phyloP scores from a whole-genome alignment of 768 basidiomycete genomes.

The Suillus fuscotomentosus region DNA sequence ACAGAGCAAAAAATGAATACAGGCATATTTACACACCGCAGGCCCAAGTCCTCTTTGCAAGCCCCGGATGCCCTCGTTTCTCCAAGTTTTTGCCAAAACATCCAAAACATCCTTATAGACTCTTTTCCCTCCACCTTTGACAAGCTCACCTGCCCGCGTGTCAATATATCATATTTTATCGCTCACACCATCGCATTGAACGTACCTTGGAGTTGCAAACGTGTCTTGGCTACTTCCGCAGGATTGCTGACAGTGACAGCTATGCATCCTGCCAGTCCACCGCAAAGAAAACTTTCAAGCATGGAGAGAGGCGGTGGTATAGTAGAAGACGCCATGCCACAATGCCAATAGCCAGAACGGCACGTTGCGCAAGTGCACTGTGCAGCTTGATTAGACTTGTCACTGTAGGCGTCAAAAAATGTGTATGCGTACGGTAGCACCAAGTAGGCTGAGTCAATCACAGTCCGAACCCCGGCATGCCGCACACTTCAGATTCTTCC shows the following conservation, averaged over 20 bases:
- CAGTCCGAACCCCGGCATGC: neutral
- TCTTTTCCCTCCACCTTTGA: constrained; percentile 63
- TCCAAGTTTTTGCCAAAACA: constrained; percentile 84
- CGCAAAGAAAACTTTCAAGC: constrained; percentile 81
- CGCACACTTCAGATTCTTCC: neutral
- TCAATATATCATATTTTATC: too few relatives aligned
- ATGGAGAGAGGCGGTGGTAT: constrained; percentile 49
- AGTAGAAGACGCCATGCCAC: neutral
- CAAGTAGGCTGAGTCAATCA: neutral
- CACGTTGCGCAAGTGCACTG: neutral
- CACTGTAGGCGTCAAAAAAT: neutral
- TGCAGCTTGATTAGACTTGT: neutral
- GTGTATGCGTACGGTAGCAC: neutral
- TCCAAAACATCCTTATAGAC: constrained; percentile 90
- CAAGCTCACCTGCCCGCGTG: constrained; percentile 58
- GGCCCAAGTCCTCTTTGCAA: constrained; percentile 89
- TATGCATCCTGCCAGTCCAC: constrained; percentile 87
- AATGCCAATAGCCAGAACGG: neutral
- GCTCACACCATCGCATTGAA: neutral
- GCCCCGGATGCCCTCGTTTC: constrained; percentile 87
- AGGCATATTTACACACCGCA: constrained; percentile 54
- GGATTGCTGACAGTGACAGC: constrained; percentile 86
- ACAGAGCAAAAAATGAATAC: constrained; percentile 10
- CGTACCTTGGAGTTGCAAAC: constrained; percentile 82
- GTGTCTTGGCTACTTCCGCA: constrained; percentile 82